phyloP scores from a whole-genome alignment of 139 green algal genomes.

The Volvox reticuliferus region DNA sequence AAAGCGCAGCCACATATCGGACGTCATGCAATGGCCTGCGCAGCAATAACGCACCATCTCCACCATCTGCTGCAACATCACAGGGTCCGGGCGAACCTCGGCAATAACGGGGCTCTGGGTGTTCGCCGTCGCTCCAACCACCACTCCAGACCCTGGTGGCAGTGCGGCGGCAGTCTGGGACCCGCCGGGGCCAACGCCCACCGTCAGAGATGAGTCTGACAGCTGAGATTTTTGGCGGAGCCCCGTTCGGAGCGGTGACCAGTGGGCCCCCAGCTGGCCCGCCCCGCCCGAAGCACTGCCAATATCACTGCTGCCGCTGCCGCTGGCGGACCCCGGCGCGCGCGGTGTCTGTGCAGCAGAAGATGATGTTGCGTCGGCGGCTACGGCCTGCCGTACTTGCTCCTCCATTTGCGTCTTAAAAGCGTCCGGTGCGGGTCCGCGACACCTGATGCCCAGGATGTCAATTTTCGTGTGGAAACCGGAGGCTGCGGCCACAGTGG shows the following conservation, averaged over 20 bases:
- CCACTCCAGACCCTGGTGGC: background rate
- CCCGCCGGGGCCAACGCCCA: background rate
- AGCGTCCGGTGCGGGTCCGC: constrained; percentile 55
- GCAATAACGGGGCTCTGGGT: background rate
- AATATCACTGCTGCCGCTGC: background rate
- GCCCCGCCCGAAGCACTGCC: too few relatives aligned
- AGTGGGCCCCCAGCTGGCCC: background rate
- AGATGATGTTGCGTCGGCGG: background rate
- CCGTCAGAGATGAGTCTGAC: background rate
- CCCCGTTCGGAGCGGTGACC: background rate
- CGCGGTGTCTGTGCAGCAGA: background rate
- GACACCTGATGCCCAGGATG: constrained; percentile 53
- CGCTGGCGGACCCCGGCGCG: background rate
- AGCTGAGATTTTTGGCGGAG: background rate
- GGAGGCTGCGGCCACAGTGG: constrained; percentile 30
- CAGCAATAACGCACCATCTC: constrained; percentile 45
- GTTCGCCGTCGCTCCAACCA: background rate
- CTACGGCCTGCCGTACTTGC: constrained; percentile 1
- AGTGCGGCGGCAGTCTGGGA: background rate
- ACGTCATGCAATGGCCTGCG: too few relatives aligned
- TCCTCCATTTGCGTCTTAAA: constrained; percentile 49
- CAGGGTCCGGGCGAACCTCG: background rate
- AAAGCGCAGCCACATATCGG: too few relatives aligned
- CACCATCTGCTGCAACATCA: constrained; percentile 25
- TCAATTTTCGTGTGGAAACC: constrained; percentile 30